Percentiles rank a stretch among this genome's conserved stretches.
These are phyloP conservation scores for Fusarium burgessii DNA, from an alignment of 2,329 filamentous ascomycete genomes.

Conservation along the genomic window DNA sequence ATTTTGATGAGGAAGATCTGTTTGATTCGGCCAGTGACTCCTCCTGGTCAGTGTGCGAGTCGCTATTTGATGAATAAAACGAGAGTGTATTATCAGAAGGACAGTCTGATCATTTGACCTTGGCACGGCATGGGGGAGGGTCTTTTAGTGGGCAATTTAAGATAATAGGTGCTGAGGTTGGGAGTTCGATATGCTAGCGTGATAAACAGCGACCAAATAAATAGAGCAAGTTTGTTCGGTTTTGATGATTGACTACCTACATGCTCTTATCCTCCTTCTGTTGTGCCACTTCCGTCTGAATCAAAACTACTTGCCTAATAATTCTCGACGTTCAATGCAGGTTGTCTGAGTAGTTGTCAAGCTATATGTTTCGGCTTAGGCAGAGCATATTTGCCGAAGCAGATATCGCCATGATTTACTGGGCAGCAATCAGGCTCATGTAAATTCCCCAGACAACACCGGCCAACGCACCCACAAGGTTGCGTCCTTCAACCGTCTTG, in stretches of 20 bases:
- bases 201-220: conserved; percentile 15
- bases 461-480: conserved; percentile 77
- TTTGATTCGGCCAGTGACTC: conserved; percentile 10
- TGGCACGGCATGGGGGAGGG: background rate
- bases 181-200: conserved; percentile 1
- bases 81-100: background rate
- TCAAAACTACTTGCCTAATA: background rate
- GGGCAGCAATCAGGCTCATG: conserved; percentile 71
- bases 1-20: background rate
- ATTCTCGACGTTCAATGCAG: background rate
- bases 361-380: background rate
- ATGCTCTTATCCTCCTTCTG: background rate
- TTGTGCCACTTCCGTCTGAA: background rate
- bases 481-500: conserved; percentile 76
- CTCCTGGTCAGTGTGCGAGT: background rate
- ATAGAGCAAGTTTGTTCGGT: background rate
- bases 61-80: background rate
- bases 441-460: conserved; percentile 82
- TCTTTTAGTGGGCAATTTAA: background rate
- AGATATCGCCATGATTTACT: conserved; percentile 26
- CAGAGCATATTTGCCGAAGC: background rate
- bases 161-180: background rate
- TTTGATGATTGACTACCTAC: background rate
- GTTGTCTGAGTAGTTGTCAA: background rate
- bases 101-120: background rate